Conservation (phyloP, 148 eudicot species). For the Vaccinium macrocarpon region DNA sequence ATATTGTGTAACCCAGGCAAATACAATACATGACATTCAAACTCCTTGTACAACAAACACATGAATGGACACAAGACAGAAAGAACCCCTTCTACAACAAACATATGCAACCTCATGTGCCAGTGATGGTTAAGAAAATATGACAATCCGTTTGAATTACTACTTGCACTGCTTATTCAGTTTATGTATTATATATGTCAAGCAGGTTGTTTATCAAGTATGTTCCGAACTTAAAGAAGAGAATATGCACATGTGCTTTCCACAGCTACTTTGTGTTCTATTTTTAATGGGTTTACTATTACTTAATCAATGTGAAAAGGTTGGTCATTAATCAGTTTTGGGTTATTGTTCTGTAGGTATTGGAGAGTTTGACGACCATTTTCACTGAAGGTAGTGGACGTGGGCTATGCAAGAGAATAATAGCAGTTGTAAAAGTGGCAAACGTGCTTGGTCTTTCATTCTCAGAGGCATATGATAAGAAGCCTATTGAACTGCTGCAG, state of each 20-base stretch:
- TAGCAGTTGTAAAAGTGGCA: slow-evolving; percentile 90
- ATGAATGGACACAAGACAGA: no score
- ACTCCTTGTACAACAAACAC: no score
- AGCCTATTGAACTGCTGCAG: slow-evolving; percentile 82
- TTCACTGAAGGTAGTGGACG: slow-evolving; percentile 81
- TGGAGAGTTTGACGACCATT: slow-evolving; percentile 59
- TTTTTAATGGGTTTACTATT: not conserved
- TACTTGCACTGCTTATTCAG: not conserved
- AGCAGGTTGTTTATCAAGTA: not conserved
- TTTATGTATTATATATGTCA: not conserved
- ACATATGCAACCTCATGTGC: not conserved
- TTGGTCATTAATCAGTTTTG: not conserved
- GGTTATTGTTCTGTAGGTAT: slow-evolving; percentile 41
- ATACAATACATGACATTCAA: not conserved
- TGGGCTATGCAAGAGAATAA: slow-evolving; percentile 80
- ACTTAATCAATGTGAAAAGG: not conserved
- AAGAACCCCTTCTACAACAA: not conserved
- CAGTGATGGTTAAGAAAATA: not conserved
- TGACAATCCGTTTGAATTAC: not conserved
- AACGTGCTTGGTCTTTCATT: slow-evolving; percentile 75
- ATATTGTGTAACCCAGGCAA: not conserved
- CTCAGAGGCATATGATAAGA: slow-evolving; percentile 85
- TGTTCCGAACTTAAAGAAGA: not conserved
- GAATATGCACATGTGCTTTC: not conserved
- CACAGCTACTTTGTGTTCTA: not conserved